Evolutionary conservation across 1,139 yeast species (phyloP).

Genomic region (Kurtzmaniella quercitrusa): DNA sequence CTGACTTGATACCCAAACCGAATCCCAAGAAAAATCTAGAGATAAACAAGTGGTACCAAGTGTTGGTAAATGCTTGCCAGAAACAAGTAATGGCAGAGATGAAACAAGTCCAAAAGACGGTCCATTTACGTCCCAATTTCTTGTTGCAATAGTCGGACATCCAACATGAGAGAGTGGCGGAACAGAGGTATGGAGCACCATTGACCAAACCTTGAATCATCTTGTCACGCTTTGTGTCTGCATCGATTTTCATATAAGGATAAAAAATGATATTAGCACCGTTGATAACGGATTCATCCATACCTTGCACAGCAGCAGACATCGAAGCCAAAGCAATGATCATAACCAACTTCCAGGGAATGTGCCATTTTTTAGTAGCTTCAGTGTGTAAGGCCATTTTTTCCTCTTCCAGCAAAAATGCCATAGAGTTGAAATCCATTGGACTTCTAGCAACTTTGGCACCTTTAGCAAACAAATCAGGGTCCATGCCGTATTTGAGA

Average conservation of each 20-base stretch:
- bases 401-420: conserved; percentile 56
- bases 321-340: conserved; percentile 73
- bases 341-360: conserved; percentile 57
- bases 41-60: conserved; percentile 73
- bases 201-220: conserved; percentile 75
- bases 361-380: conserved; percentile 62
- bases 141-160: conserved; percentile 65
- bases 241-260: conserved; percentile 45
- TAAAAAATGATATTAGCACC: conserved; percentile 81
- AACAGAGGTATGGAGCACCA: conserved; percentile 78
- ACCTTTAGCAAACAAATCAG: conserved; percentile 64
- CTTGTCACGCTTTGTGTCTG: conserved; percentile 46
- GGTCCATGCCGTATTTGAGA: conserved; percentile 53
- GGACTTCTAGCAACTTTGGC: conserved; percentile 78
- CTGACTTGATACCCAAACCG: conserved; percentile 41
- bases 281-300: conserved; percentile 85
- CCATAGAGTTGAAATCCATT: conserved; percentile 53
- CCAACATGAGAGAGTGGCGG: conserved; percentile 71
- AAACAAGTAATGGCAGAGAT: conserved; percentile 66
- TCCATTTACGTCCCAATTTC: conserved; percentile 66
- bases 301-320: conserved; percentile 92
- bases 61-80: conserved; percentile 72
- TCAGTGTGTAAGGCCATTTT: conserved; percentile 49
- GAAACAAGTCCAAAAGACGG: conserved; percentile 63
- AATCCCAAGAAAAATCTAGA: conserved; percentile 71